A percentile compares a stretch with the other conserved stretches of the same genome.
These are phyloP conservation scores for Leccinum obscurum DNA, from an alignment of 768 basidiomycete genomes.

Conservation along the genomic window DNA sequence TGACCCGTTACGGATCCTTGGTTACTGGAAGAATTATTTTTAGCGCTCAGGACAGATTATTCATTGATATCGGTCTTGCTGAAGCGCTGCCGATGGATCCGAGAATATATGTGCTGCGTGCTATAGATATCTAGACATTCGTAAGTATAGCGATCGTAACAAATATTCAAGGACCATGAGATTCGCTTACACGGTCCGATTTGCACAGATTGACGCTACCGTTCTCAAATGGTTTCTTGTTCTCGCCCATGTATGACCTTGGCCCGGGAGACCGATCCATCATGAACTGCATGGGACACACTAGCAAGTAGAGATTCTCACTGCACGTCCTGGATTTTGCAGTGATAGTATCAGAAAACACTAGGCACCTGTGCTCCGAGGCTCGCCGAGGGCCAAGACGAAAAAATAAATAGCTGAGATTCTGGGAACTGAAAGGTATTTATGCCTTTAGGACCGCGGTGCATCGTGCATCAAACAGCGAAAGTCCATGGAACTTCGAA, in stretches of 20 bases:
- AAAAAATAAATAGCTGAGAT: not conserved
- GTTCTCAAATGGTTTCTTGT: not conserved
- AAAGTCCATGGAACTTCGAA: not conserved
- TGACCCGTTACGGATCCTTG: not conserved
- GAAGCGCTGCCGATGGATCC: not conserved
- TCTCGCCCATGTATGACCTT: not conserved
- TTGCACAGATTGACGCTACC: not conserved
- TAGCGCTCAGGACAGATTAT: not conserved
- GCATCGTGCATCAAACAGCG: not conserved
- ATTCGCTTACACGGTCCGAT: not conserved
- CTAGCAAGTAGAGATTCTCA: not conserved
- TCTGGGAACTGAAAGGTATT: not conserved
- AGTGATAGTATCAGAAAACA: not conserved
- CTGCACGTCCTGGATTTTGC: not conserved
- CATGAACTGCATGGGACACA: not conserved
- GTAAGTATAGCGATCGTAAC: not conserved
- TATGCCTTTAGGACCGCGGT: not conserved
- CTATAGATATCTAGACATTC: not conserved
- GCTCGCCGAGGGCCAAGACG: not conserved
- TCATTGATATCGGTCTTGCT: not conserved
- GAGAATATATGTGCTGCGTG: not conserved
- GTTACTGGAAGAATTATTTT: not conserved
- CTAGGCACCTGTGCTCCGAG: not conserved
- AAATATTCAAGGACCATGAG: not conserved
- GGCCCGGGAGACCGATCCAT: not conserved